Evolutionary conservation across 2,329 filamentous ascomycete species (phyloP), one percentile per base, ranked within the genome.

Genomic region (Emergomyces orientalis): DNA sequence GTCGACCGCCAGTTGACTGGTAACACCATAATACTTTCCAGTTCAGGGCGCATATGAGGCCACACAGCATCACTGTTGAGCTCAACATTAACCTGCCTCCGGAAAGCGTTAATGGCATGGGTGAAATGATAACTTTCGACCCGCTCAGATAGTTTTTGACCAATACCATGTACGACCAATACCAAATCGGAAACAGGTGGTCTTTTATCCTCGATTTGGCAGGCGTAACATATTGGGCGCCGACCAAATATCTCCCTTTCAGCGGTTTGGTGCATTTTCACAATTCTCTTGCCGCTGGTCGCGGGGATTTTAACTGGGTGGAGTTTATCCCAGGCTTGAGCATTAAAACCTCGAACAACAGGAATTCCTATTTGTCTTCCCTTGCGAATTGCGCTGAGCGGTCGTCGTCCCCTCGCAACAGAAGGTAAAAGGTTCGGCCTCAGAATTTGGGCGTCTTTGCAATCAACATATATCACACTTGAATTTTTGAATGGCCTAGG

Each of bases 71-170:
- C 85, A 41, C 83, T 89, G 37, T 85, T 84, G 47, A 96, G 81
- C 72, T 99, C 92, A 59, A 92, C 80, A 67, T 96, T 96, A 63
- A 97, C 84, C 25, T 90, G 86, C 64, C 92, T 84, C 14, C 94
- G 86, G 68, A 99, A 94, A 0, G 87, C 85, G 71, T 96, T 97
- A 72, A 97, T 93, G 5, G 91, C 90, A 73, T 97, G 93, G 0
- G 94, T 99, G 70, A 99, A 99, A 74, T 97, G 91, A 70, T 92
- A 99, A 69, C 91, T 96, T 74, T 97, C 93, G 65, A 97, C 90
- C 14, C 92, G 83, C 73, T 99, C 91, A 0, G 92, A 95, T 59
- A 97, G 82, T 73, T 99, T 97, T 74, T 99, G 94, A 0, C 94
- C 94, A 66, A 99, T 97, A 1, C 94, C 94, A 71, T 99, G 94